Evolutionary conservation across 306 rosid species (phyloP).

Genomic region (Cicer pinnatifidum): DNA sequence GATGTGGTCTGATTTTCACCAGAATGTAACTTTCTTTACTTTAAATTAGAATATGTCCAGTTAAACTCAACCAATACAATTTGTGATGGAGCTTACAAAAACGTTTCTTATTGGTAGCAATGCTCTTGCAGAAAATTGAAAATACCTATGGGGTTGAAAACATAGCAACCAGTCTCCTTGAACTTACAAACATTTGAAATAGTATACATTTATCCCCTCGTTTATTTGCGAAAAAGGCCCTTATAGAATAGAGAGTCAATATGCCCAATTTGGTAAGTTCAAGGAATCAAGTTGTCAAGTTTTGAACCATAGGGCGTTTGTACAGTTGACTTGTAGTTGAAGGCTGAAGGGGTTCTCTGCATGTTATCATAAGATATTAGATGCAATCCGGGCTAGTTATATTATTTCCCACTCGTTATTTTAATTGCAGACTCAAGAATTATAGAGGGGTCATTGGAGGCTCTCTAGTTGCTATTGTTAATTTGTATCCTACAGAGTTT

Average conservation of each 20-base stretch:
- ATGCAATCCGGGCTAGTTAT: constrained; percentile 8
- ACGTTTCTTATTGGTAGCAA: neutral
- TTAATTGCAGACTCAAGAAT: neutral
- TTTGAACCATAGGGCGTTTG: neutral
- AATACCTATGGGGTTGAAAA: neutral
- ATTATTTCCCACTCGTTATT: neutral
- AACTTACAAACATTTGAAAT: neutral
- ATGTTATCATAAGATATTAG: neutral
- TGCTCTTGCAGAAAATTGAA: constrained; percentile 7
- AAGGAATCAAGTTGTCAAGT: constrained; percentile 1
- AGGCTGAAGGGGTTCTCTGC: neutral
- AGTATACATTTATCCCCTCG: neutral
- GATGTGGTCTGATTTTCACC: neutral
- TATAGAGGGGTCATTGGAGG: constrained; percentile 15
- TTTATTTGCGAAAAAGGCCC: neutral
- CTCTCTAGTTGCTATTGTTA: constrained; percentile 21
- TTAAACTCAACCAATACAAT: constrained; percentile 14
- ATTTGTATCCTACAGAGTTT: constrained; percentile 28
- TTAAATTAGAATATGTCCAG: constrained; percentile 1
- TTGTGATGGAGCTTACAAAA: neutral
- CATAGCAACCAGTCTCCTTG: neutral
- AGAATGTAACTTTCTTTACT: neutral
- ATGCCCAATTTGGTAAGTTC: neutral
- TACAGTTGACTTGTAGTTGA: constrained; percentile 23
- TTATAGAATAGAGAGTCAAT: neutral